Conservation (phyloP, 345 rosid species). For the Carallia brachiata region DNA sequence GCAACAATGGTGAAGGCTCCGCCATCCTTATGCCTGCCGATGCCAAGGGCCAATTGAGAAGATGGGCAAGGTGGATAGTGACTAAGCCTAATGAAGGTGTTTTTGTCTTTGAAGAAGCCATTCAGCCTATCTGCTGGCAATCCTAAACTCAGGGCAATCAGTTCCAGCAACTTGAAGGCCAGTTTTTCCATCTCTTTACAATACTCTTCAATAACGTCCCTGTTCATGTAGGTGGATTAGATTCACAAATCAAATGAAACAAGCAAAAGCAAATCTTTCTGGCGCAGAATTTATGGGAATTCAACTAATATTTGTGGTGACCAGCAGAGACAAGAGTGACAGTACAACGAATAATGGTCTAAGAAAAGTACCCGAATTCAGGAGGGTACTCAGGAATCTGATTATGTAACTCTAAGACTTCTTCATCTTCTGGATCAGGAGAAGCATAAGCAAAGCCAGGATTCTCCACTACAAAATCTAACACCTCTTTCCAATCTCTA, state of each 20-base stretch:
- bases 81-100: conserved; percentile 50
- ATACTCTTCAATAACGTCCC: conserved; percentile 50
- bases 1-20: conserved; percentile 67
- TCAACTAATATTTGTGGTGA: neutral
- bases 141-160: conserved; percentile 57
- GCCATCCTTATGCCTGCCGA: conserved; percentile 79
- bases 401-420: conserved; percentile 8
- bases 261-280: too few relatives aligned
- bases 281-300: too few relatives aligned
- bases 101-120: conserved; percentile 52
- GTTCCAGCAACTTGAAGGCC: conserved; percentile 43
- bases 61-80: conserved; percentile 80
- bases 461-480: conserved; percentile 23
- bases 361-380: conserved; percentile 16
- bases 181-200: conserved; percentile 46
- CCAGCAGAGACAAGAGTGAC: neutral
- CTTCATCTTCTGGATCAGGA: conserved; percentile 17
- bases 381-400: conserved; percentile 35
- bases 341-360: neutral
- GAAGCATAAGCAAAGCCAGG: conserved; percentile 30
- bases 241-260: too few relatives aligned
- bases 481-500: conserved; percentile 56
- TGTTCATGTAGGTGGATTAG: conserved; percentile 6
- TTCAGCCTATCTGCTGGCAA: conserved; percentile 43
- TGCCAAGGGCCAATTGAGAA: conserved; percentile 77